Evolutionary conservation across 148 eudicot species (phyloP).

Genomic region (Rheum nobile): DNA sequence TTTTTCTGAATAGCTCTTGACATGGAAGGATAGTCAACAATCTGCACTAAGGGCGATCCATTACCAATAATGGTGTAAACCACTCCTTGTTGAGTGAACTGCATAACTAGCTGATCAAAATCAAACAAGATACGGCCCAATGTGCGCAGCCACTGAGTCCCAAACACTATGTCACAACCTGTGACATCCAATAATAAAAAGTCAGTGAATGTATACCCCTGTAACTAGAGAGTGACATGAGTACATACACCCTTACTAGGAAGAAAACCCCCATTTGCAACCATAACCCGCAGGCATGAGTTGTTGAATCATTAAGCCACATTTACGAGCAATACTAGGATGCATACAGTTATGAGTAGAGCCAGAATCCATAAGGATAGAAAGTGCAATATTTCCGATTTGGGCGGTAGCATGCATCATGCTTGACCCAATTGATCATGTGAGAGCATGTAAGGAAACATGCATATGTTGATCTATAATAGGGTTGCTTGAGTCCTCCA

Average conservation of each 20-base stretch:
- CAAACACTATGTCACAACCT: not conserved
- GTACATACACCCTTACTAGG: not conserved
- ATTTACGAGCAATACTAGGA: not conserved
- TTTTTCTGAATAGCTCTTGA: not conserved
- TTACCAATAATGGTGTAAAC: not conserved
- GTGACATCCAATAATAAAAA: not conserved
- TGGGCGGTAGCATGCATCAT: not conserved
- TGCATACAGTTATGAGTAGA: not conserved
- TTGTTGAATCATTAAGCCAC: not conserved
- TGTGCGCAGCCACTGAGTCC: slow-evolving; percentile 12
- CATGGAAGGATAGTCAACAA: not conserved
- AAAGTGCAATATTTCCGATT: not conserved
- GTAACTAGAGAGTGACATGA: not conserved
- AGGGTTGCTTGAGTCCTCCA: not conserved
- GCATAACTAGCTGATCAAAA: not conserved
- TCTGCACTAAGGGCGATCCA: not conserved
- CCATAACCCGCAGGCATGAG: not conserved
- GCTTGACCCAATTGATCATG: not conserved
- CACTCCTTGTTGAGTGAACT: not conserved
- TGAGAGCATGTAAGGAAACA: not conserved
- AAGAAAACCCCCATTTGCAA: not conserved
- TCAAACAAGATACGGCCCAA: not conserved
- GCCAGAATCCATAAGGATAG: not conserved
- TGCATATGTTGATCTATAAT: not conserved
- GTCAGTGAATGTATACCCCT: not conserved